Evolutionary conservation across 176 grass and related monocot species (phyloP).

Genomic region (Melocanna baccifera): DNA sequence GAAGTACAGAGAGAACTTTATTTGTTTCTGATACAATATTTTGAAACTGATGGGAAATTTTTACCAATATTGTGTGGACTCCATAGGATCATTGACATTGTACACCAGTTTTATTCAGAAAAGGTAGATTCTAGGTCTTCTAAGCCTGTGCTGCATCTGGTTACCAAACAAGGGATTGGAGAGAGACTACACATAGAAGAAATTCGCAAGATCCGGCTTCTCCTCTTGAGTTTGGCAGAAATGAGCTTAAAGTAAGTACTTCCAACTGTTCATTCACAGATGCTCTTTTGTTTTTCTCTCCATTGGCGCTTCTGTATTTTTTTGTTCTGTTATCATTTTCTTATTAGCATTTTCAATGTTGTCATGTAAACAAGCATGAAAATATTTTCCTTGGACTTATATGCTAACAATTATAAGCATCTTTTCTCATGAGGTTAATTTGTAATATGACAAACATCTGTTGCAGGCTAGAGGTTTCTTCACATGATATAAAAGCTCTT

Average conservation of each 20-base stretch:
- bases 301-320: neutral
- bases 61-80: constrained; percentile 74
- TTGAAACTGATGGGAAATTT: constrained; percentile 63
- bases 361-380: constrained; percentile 7
- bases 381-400: constrained; percentile 26
- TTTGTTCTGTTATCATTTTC: neutral
- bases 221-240: constrained; percentile 91
- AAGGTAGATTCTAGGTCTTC: constrained; percentile 55
- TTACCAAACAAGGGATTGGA: constrained; percentile 66
- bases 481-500: constrained; percentile 77
- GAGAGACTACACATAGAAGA: constrained; percentile 73
- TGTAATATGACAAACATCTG: constrained; percentile 18
- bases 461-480: constrained; percentile 78
- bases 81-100: constrained; percentile 74
- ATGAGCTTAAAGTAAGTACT: constrained; percentile 77
- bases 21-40: constrained; percentile 89
- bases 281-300: constrained; percentile 25
- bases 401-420: neutral
- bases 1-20: constrained; percentile 88
- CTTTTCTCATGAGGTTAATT: constrained; percentile 7
- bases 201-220: constrained; percentile 79
- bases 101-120: constrained; percentile 75
- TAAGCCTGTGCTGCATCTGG: constrained; percentile 62
- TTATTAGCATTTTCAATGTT: constrained; percentile 16
- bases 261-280: constrained; percentile 41